Evolutionary conservation across 2,329 filamentous ascomycete species (phyloP).

Genomic region (Pyricularia grisea): DNA sequence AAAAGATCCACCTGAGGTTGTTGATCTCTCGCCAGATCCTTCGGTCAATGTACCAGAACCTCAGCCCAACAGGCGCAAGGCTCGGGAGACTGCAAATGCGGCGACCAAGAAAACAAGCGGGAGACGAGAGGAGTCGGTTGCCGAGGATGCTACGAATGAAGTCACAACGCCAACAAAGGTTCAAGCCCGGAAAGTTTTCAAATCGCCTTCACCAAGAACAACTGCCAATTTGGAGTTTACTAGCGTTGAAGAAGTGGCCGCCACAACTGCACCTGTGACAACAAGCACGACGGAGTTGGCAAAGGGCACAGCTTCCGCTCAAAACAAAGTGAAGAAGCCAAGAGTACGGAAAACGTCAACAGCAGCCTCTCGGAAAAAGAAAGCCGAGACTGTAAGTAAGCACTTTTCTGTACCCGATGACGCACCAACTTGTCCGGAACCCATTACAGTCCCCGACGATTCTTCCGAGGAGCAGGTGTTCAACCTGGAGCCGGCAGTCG

Average conservation of each 20-base stretch:
- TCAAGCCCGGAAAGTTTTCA: background rate
- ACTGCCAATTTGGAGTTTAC: background rate
- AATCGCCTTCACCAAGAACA: background rate
- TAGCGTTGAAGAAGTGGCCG: background rate
- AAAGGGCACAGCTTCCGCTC: background rate
- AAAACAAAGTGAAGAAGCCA: constrained; percentile 2
- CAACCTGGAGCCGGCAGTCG: constrained; percentile 37
- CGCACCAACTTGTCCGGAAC: background rate
- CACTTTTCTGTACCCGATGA: constrained; percentile 19
- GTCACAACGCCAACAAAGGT: background rate
- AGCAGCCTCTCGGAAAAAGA: constrained; percentile 10
- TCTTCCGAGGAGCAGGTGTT: constrained; percentile 18
- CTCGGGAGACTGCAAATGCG: background rate
- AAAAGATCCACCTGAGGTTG: background rate
- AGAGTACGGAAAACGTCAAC: background rate
- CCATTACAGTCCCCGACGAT: background rate
- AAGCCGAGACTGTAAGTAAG: constrained; percentile 22
- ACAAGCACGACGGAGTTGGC: background rate
- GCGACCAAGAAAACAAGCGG: background rate
- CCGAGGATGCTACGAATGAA: background rate
- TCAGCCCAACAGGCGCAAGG: background rate
- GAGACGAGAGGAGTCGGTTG: background rate
- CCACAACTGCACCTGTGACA: background rate
- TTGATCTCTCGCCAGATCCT: constrained; percentile 1
- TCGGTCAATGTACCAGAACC: background rate